Conservation (phyloP, 768 basidiomycete species). For the Exidia glandulosa region DNA sequence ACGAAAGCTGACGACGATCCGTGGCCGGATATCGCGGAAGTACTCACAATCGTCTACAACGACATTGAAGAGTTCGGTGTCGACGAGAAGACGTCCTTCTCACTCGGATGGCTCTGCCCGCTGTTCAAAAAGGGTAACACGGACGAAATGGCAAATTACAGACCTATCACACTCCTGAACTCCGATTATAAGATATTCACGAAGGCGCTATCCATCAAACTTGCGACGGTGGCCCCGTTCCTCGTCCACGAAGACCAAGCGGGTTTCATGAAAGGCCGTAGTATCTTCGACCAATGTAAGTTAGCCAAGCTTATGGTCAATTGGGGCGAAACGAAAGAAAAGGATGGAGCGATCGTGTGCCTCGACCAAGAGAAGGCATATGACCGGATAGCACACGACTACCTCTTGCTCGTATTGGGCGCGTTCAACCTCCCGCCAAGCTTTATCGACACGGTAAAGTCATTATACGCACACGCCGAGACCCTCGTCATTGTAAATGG, state of each 20-base stretch:
- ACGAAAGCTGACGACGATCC: neutral
- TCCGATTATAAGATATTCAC: conserved; percentile 24
- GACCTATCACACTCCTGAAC: conserved; percentile 16
- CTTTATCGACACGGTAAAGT: conserved; percentile 16
- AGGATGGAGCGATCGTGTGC: conserved; percentile 7
- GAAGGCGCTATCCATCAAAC: conserved; percentile 11
- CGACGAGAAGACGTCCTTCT: neutral
- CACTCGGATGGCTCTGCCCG: conserved; percentile 1
- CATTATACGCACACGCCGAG: conserved; percentile 19
- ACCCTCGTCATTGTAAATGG: conserved; percentile 27
- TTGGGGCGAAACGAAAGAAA: conserved; percentile 7
- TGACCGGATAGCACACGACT: conserved; percentile 11
- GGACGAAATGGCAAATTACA: conserved; percentile 5
- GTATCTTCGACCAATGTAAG: conserved; percentile 22
- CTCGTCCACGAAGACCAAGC: conserved; percentile 28
- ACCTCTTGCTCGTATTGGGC: conserved; percentile 6
- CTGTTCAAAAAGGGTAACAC: conserved; percentile 7
- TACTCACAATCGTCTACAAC: neutral
- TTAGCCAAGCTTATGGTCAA: conserved; percentile 12
- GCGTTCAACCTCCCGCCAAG: conserved; percentile 1
- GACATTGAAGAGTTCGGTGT: neutral
- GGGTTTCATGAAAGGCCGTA: conserved; percentile 24
- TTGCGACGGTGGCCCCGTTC: conserved; percentile 3
- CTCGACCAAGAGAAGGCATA: conserved; percentile 14
- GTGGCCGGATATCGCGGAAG: neutral